A percentile compares a stretch with the other conserved stretches of the same genome.
These are phyloP conservation scores for Umbellularia californica DNA, from an alignment of 164 flowering plant species.

Conservation along the genomic window DNA sequence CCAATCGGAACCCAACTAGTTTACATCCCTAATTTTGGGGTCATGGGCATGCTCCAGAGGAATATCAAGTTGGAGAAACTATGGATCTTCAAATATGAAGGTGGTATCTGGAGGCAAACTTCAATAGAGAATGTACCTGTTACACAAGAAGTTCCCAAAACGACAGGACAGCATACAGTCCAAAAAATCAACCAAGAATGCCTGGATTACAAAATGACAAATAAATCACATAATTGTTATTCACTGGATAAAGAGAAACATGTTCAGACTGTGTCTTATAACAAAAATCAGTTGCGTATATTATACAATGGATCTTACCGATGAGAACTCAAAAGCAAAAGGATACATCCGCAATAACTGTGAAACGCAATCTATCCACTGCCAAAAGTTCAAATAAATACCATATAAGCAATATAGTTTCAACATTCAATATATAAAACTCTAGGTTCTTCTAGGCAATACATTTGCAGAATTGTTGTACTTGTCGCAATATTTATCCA, in stretches of 20 bases:
- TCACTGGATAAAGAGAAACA: background rate
- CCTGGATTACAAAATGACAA: constrained; percentile 37
- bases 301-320: constrained; percentile 43
- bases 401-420: constrained; percentile 8
- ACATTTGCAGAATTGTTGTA: background rate
- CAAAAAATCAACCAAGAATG: constrained; percentile 82
- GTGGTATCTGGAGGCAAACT: background rate
- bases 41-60: too few species aligned
- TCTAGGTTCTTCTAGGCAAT: background rate
- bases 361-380: constrained; percentile 99
- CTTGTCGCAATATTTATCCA: too few species aligned
- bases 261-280: background rate
- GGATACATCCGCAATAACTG: constrained; percentile 96
- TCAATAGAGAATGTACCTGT: constrained; percentile 50
- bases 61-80: too few species aligned
- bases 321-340: constrained; percentile 92
- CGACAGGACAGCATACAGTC: constrained; percentile 90
- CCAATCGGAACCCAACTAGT: too few species aligned
- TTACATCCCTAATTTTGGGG: too few species aligned
- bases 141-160: constrained; percentile 95
- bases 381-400: constrained; percentile 22
- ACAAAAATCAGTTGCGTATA: background rate
- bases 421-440: background rate
- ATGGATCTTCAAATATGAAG: background rate
- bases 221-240: constrained; percentile 8